Base-by-base conservation (phyloP, 225 moss, liverwort and hornwort genomes). In the Lunularia cruciata region DNA sequence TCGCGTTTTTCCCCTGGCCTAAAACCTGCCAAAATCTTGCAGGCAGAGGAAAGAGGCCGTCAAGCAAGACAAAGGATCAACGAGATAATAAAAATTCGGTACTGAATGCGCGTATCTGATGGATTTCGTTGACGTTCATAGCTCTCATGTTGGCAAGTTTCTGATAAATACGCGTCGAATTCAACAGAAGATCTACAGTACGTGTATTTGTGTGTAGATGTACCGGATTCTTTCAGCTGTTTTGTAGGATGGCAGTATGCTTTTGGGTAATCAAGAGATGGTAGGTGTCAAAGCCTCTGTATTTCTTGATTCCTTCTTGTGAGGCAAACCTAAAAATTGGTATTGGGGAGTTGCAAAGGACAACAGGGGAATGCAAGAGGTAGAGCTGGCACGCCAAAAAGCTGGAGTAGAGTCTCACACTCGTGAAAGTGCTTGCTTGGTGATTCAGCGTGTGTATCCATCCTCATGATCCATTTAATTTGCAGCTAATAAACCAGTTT, bases 11-110 rank as follows among this genome's bases (percentile, higher is more conserved):
- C n/a, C 14, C 37, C 23, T 61, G 39, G 15, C 0, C 54, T 61
- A 61, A 35, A n/a, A 23, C 39, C 25, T 40, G 61, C 38, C n/a
- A 12, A 6, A 31, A 57, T 56, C 58, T 57, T 22, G n/a, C 4
- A 98, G 98, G 88, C 85, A 7, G 90, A 98, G 63, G 98, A 93
- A 65, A 86, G 93, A 34, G 98, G 93, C 46, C 82, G 93, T 69
- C 98, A 93, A 89, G 86, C 87, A 32, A 81, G 98, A 19, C 79
- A 84, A 0, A 86, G 54, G 57, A 46, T 86, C 6, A 67, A 66
- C 33, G 91, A 98, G 28, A 78, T 98, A 51, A 51, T 69, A 5
- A 98, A 88, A 64, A 89, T 87, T 71, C 89, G 90, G 96, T 98
- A 85, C 30, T 55, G 33, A 65, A 2, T 23, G n/a, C 28, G 48